Evolutionary conservation across 345 rosid species (phyloP), one percentile per base, ranked within the genome.

Genomic region (Populus ilicifolia): DNA sequence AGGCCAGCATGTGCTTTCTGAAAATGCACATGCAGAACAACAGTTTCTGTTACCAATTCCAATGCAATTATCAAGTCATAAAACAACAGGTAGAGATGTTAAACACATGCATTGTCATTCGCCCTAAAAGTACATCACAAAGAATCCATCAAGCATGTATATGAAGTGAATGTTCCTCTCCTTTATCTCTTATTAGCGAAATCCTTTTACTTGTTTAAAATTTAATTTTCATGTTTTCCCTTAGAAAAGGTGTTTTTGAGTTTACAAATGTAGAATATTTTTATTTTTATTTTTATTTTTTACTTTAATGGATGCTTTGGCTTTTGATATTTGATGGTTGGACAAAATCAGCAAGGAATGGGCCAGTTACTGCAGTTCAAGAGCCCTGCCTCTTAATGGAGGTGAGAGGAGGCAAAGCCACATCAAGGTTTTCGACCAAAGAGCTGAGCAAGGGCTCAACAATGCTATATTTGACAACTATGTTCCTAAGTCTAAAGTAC

Each of bases 1-100:
- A 96, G 81, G 43, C 98, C 99, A 72, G 99, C 97, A 80, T 91
- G 83, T 50, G 98, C 98, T 92, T 86, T 96, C 99, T 96, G 93
- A 83, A 86, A 59, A n/a, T 17, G 7, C 23, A 69, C 76, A 77
- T 63, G 73, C 50, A 43, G 79, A 73, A 59, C 41, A 21, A 35
- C 10, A 23, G 33, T 6, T 50, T 33, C 38, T 2, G 25, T 35
- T 8, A 70, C 10, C 46, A 66, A 39, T 71, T 67, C 7, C 12
- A 69, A 69, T 33, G 11, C 63, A 67, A 35, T 23, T 56, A 75
- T 62, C 65, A 62, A 80, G 76, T 68, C 76, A 67, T 50, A 20
- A 27, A 69, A 20, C 41, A 9, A 69, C 56, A 44, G 27, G 11
- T 33, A 41, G 7, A 56, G 18, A 27, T 68, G 23, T 12, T 52